A percentile compares a stretch with the other conserved stretches of the same genome.
Conservation (phyloP, 257 asterid genomes). For the Catharanthus roseus region DNA sequence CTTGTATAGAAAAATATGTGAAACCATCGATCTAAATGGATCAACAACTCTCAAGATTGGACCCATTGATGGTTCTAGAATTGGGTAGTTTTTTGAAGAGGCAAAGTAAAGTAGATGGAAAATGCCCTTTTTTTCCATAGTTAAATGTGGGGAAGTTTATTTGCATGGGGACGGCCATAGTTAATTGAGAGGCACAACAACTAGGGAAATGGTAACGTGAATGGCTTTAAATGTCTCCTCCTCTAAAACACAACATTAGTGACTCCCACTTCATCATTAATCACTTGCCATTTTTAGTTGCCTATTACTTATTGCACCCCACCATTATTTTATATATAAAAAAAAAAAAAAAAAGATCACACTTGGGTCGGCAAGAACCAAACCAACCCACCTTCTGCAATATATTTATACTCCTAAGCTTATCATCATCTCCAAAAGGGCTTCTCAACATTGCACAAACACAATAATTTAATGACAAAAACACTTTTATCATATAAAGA, state of each 20-base stretch:
- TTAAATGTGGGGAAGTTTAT: background rate
- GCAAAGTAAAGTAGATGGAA: too few relatives aligned
- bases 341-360: background rate
- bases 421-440: background rate
- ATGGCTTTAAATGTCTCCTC: conserved; percentile 9
- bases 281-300: conserved; percentile 1
- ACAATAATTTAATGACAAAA: too few relatives aligned
- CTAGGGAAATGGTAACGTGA: too few relatives aligned
- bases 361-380: conserved; percentile 16
- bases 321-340: too few relatives aligned
- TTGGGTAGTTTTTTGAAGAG: too few relatives aligned
- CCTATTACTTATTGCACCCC: too few relatives aligned
- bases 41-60: too few relatives aligned
- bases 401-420: too few relatives aligned
- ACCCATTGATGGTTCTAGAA: too few relatives aligned
- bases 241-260: conserved; percentile 15
- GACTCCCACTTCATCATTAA: conserved; percentile 21
- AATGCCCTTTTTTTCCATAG: background rate
- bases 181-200: background rate
- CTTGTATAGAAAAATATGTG: too few relatives aligned
- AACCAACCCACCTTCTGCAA: conserved; percentile 1
- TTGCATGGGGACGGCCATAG: background rate
- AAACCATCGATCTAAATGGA: too few relatives aligned
- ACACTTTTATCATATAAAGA: too few relatives aligned
- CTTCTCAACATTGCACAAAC: background rate